These are phyloP conservation scores for Yamadazyma atlantica DNA, from an alignment of 1,139 yeast species.

Conservation along the genomic window DNA sequence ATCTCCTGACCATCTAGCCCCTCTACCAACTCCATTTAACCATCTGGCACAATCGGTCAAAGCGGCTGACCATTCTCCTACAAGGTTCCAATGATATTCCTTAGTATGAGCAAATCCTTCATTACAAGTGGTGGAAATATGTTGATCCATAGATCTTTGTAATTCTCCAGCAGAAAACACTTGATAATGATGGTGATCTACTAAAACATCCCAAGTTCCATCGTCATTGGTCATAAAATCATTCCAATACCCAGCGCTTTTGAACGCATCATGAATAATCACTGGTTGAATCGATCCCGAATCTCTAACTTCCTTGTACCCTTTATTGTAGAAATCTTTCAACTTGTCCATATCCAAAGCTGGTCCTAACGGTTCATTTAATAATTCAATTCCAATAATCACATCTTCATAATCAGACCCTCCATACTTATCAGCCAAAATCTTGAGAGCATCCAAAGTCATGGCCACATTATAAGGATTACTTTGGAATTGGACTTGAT, in stretches of 20 bases:
- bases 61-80: conserved; percentile 95
- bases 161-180: conserved; percentile 72
- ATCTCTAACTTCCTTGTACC: conserved; percentile 53
- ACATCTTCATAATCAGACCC: conserved; percentile 63
- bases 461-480: conserved; percentile 47
- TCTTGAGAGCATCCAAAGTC: conserved; percentile 52
- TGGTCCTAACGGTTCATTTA: conserved; percentile 89
- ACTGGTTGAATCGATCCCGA: conserved; percentile 52
- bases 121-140: conserved; percentile 59
- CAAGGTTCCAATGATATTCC: conserved; percentile 73
- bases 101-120: conserved; percentile 51
- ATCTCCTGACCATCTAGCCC: conserved; percentile 82
- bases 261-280: conserved; percentile 75
- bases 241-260: conserved; percentile 62
- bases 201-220: conserved; percentile 59
- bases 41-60: conserved; percentile 89
- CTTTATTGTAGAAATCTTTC: conserved; percentile 54
- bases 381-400: conserved; percentile 77
- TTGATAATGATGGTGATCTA: conserved; percentile 93
- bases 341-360: conserved; percentile 57
- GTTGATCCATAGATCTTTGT: conserved; percentile 55
- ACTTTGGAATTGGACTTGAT: conserved; percentile 54
- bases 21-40: conserved; percentile 89
- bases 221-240: conserved; percentile 39
- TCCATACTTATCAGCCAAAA: conserved; percentile 61